Evolutionary conservation across 768 basidiomycete species (phyloP), one percentile per base, ranked within the genome.

Genomic region (Chalciporus piperatus): DNA sequence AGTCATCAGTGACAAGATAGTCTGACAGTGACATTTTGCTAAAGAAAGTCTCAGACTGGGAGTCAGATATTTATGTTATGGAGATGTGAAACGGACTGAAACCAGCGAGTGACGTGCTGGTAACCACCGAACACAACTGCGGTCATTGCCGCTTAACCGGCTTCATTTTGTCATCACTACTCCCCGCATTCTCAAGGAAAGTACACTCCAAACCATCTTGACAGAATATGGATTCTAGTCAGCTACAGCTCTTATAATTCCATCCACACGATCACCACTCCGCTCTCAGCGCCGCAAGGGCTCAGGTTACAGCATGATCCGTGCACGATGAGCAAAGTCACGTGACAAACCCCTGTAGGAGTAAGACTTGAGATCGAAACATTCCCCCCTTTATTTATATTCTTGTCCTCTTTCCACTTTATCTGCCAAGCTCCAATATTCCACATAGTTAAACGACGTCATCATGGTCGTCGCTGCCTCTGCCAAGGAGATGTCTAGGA

Each of bases 1-100:
- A 69, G 71, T 91, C 89, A 70, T 92, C 87, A 1, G 87, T 88
- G 63, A 80, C 79, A 19, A 90, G 72, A 52, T 82, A 83, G 54
- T 86, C 78, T 17, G 79, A 71, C 20, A 84, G 49, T 4, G 68
- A 65, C 70, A 76, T 75, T 28, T 47, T 25, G 33, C 19, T 22
- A 22, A 35, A 23, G 33, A 14, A 16, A 22, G 22, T 22, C 22
- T 22, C 22, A 22, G 22, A 22, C 22, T 22, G 22, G 22, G 32
- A 32, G 32, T 40, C 37, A 16, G 22, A 14, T 4, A 17, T n/a
- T 19, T 40, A 27, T 27, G 27, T 27, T 27, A 27, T 27, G 27
- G 27, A 27, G 27, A 27, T 25, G 22, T 45, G 46, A 51, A 50
- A n/a, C 39, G 12, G 25, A 25, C n/a, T n/a, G n/a, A n/a, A n/a